Evolutionary conservation across 2,329 filamentous ascomycete species (phyloP), one percentile per base, ranked within the genome.

Genomic region (Onygenales sp.): DNA sequence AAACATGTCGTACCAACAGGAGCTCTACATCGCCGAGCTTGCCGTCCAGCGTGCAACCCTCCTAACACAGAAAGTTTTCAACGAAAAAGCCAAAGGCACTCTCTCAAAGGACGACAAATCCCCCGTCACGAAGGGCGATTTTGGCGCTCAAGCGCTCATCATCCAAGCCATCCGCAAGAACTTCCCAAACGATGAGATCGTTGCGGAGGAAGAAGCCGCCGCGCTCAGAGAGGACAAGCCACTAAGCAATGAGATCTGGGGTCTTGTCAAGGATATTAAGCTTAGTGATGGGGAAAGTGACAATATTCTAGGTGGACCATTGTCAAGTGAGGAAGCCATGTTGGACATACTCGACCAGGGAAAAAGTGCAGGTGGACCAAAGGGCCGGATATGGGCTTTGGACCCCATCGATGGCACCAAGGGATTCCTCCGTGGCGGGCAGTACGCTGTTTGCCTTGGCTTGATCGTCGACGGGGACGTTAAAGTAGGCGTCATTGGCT

Each of bases 381-480:
- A 66, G 56, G 70, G 70, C 17, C 69, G 93, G 60, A 88, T 97
- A 70, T 98, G 93, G 93, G 88, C 92, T 42, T 84, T 98, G 54
- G 93, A 98, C 71, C 93, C 93, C 55, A 96, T 98, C 58, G 93
- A 98, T 70, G 93, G 93, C 60, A 98, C 93, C 52, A 95, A 96
- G 75, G 94, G 93, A 33, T 98, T 98, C 75, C 77, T 98, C 56
- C 83, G 94, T 57, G 93, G 93, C 51, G 94, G 91, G 40, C 93
- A 98, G 75, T 98, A 98, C 68, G 94, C 93, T 52, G 90, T 98
- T 52, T 96, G 92, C 67, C 80, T 98, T 4, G 93, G 82, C 37
- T 77, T 98, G 62, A 86, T 98, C 74, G 87, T 95, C 32, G 90
- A 97, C 65, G 93, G 92, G 51, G 83, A 95, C 62, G 90, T 97